phyloP scores from a whole-genome alignment of 2,329 filamentous ascomycete genomes.

The Alternaria consortialis region DNA sequence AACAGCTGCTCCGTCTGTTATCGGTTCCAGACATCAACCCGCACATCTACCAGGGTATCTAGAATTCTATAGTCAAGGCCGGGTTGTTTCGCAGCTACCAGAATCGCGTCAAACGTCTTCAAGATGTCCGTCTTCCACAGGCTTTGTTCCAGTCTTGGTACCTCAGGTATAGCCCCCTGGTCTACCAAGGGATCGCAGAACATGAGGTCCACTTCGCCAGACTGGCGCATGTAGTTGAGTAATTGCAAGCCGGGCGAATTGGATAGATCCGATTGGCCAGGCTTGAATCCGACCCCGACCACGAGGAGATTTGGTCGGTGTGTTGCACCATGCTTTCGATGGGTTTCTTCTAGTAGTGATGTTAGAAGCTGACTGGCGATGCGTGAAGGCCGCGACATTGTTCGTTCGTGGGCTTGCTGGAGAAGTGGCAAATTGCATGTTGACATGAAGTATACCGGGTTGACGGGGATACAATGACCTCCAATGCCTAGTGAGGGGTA shows the following conservation, averaged over 20 bases:
- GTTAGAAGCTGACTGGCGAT: slow-evolving; percentile 32
- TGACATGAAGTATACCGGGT: slow-evolving; percentile 63
- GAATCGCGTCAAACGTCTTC: slow-evolving; percentile 55
- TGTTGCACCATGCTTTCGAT: not conserved
- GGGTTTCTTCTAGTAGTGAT: not conserved
- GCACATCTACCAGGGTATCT: slow-evolving; percentile 43
- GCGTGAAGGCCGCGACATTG: slow-evolving; percentile 54
- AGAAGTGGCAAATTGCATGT: slow-evolving; percentile 61
- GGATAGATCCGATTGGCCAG: slow-evolving; percentile 58
- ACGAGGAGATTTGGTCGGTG: slow-evolving; percentile 46
- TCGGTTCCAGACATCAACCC: slow-evolving; percentile 6
- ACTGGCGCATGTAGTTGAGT: slow-evolving; percentile 53
- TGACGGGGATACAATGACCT: slow-evolving; percentile 66
- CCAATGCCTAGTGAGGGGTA: slow-evolving; percentile 62
- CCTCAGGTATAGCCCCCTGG: slow-evolving; percentile 52
- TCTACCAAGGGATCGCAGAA: slow-evolving; percentile 59
- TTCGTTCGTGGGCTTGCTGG: slow-evolving; percentile 53
- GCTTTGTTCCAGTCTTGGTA: slow-evolving; percentile 44
- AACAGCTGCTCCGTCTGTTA: not conserved
- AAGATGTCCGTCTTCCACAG: slow-evolving; percentile 54
- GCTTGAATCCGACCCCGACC: slow-evolving; percentile 62
- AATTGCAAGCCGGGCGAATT: slow-evolving; percentile 56
- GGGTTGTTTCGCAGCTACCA: slow-evolving; percentile 56
- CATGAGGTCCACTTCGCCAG: slow-evolving; percentile 52
- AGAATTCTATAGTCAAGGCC: slow-evolving; percentile 56